Conservation (phyloP, 257 asterid genomes). For the Nicotiana attenuata region DNA sequence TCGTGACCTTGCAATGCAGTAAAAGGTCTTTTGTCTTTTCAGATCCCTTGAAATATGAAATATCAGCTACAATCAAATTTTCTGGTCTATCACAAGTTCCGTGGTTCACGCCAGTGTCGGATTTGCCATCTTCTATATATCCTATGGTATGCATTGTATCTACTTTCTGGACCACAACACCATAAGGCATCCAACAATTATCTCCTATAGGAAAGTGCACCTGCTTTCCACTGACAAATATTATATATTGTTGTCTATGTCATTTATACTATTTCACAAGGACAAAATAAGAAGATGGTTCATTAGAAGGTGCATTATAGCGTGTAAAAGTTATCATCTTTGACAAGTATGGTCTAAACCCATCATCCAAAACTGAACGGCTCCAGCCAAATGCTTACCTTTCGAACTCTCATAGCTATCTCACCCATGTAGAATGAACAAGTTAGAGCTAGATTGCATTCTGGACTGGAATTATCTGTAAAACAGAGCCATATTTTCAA, state of each 20-base stretch:
- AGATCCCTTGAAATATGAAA: background rate
- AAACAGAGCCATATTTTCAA: conserved; percentile 8
- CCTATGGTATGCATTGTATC: background rate
- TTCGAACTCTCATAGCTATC: conserved; percentile 77
- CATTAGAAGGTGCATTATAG: background rate
- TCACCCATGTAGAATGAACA: conserved; percentile 93
- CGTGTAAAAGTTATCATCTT: background rate
- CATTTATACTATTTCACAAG: background rate
- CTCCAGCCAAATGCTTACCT: conserved; percentile 40
- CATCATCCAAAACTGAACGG: background rate
- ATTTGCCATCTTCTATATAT: background rate
- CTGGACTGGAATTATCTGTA: conserved; percentile 81
- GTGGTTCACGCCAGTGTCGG: background rate
- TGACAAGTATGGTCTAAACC: background rate
- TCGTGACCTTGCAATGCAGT: background rate
- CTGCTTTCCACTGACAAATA: background rate
- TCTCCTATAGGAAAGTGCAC: background rate
- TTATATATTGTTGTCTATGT: background rate
- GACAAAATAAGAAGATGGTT: background rate
- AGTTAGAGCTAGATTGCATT: conserved; percentile 63
- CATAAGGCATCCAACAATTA: background rate
- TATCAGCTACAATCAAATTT: background rate
- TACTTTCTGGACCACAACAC: background rate
- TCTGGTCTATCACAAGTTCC: background rate
- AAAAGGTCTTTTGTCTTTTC: background rate